Evolutionary conservation across 2,329 filamentous ascomycete species (phyloP).

Genomic region (Hymenoscyphus fructigenus): DNA sequence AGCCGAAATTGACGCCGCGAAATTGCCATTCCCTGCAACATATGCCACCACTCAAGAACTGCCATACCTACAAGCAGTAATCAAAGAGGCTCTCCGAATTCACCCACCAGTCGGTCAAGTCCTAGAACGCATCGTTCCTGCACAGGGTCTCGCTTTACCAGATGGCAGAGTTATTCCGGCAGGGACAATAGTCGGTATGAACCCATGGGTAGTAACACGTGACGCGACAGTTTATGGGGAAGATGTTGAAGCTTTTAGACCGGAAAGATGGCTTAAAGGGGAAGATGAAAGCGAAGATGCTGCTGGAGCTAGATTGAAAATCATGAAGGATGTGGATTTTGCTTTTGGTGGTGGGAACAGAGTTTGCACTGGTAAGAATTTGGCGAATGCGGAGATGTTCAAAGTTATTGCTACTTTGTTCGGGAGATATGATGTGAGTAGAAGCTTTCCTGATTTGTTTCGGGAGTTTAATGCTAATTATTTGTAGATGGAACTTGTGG

Average conservation of each 20-base stretch:
- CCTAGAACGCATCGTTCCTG: slow-evolving; percentile 51
- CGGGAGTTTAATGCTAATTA: background rate
- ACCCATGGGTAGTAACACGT: slow-evolving; percentile 48
- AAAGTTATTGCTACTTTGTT: slow-evolving; percentile 51
- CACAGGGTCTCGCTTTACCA: slow-evolving; percentile 39
- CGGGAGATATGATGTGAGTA: slow-evolving; percentile 43
- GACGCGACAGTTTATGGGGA: slow-evolving; percentile 55
- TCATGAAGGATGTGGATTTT: slow-evolving; percentile 42
- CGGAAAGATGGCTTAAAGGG: slow-evolving; percentile 50
- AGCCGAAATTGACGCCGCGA: slow-evolving; percentile 41
- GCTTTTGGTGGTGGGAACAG: slow-evolving; percentile 45
- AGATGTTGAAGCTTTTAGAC: slow-evolving; percentile 59
- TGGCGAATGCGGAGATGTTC: slow-evolving; percentile 44
- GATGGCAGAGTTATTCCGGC: slow-evolving; percentile 48
- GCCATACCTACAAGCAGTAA: slow-evolving; percentile 51
- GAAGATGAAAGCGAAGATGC: slow-evolving; percentile 37
- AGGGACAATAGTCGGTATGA: slow-evolving; percentile 49
- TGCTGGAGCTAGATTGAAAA: slow-evolving; percentile 37
- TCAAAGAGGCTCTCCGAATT: slow-evolving; percentile 50
- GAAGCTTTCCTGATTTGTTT: background rate
- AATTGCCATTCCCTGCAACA: slow-evolving; percentile 28
- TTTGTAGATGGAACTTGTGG: background rate
- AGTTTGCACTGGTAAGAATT: slow-evolving; percentile 44
- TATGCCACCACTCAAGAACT: slow-evolving; percentile 34
- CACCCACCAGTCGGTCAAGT: slow-evolving; percentile 49